Evolutionary conservation across 202 grass and related monocot genomes (phyloP).

Genomic region (Cymbopogon flexuosus): DNA sequence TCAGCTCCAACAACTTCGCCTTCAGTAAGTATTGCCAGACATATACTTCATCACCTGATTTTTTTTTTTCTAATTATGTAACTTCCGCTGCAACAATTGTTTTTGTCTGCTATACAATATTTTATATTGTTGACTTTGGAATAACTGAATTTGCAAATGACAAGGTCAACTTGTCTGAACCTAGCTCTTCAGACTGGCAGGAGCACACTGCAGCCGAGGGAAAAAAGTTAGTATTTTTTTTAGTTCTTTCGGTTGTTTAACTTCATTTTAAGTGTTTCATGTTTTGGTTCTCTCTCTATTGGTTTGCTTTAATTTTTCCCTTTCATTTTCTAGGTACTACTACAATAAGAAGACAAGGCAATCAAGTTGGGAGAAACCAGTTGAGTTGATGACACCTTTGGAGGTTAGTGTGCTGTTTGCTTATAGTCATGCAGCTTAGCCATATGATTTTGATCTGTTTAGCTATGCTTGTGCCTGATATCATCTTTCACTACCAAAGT

Average conservation of each 20-base stretch:
- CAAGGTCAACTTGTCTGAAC: conserved; percentile 52
- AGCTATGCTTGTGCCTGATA: not conserved
- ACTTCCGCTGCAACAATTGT: conserved; percentile 7
- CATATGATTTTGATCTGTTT: conserved; percentile 13
- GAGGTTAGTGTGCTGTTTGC: conserved; percentile 59
- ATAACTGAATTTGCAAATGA: conserved; percentile 52
- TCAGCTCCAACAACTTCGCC: conserved; percentile 37
- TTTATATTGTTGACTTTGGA: conserved; percentile 28
- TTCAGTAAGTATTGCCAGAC: conserved; percentile 38
- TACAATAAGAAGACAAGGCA: conserved; percentile 98
- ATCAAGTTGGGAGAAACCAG: conserved; percentile 96
- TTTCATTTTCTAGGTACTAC: conserved; percentile 66
- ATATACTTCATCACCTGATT: conserved; percentile 5
- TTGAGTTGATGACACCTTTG: conserved; percentile 89
- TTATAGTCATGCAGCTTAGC: conserved; percentile 8
- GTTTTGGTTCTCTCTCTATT: conserved; percentile 24
- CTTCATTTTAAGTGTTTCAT: not conserved
- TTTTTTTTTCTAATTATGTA: conserved; percentile 30
- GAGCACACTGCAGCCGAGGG: conserved; percentile 76
- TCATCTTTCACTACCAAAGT: not conserved
- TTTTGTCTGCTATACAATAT: conserved; percentile 21
- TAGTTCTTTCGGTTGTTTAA: no score
- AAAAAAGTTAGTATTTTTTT: conserved; percentile 63
- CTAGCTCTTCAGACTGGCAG: conserved; percentile 75
- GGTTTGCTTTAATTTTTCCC: not conserved